Conservation (phyloP, 2,329 filamentous ascomycete species). For the Neospermospora avenae region DNA sequence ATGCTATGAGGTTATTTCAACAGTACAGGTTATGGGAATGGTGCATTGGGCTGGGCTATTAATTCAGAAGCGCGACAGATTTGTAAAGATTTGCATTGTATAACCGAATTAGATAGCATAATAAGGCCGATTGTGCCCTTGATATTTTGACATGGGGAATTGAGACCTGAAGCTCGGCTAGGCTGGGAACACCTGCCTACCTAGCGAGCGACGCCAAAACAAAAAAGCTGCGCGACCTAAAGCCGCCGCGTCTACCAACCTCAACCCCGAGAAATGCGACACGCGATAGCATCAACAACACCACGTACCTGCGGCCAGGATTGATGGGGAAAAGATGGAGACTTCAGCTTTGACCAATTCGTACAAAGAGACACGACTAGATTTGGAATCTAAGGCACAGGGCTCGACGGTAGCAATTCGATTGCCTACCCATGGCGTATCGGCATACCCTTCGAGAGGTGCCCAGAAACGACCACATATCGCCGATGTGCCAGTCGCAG, state of each 20-base stretch:
- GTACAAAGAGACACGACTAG: conserved; percentile 85
- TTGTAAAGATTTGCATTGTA: conserved; percentile 14
- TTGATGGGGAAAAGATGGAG: conserved; percentile 68
- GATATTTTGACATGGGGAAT: background rate
- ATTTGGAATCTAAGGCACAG: conserved; percentile 69
- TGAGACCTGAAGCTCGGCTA: no score
- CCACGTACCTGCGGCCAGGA: conserved; percentile 13
- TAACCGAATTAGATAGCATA: conserved; percentile 7
- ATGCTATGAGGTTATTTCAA: conserved; percentile 16
- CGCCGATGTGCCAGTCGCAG: conserved; percentile 42
- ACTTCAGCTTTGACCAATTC: conserved; percentile 60
- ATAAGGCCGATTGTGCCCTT: background rate
- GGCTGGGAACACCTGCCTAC: background rate
- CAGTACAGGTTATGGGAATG: conserved; percentile 20
- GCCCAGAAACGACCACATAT: conserved; percentile 41
- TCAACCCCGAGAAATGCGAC: conserved; percentile 27
- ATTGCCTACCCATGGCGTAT: conserved; percentile 53
- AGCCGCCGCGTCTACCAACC: conserved; percentile 6
- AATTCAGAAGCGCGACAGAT: conserved; percentile 6
- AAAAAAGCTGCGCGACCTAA: conserved; percentile 6
- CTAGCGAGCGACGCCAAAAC: background rate
- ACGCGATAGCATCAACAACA: conserved; percentile 11
- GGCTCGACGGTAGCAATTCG: conserved; percentile 69
- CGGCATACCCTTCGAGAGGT: conserved; percentile 30
- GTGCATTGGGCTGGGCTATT: conserved; percentile 18